Base-by-base conservation (phyloP, 2,329 filamentous ascomycete genomes). In the Lasiodiplodia sp. region DNA sequence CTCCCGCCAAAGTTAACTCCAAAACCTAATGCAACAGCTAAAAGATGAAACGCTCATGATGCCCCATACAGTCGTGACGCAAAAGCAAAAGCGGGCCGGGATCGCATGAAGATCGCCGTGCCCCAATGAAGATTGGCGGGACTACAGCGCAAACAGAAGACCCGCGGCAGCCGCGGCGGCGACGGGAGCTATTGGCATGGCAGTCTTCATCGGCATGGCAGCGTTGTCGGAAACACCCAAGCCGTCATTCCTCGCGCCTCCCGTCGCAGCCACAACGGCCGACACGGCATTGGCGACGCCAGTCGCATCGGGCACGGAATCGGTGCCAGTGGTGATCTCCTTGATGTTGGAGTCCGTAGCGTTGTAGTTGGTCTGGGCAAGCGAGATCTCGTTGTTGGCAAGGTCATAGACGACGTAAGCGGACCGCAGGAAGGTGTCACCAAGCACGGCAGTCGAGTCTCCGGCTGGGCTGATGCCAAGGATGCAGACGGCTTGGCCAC, bases 371-470 rank as follows among this genome's bases (percentile, higher is more conserved):
- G 88, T 89, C 72, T 87, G 86, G 3, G 87, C 88, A 23, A 90
- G 77, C 2, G 85, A 86, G 71, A 89, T 88, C 74, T 88, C 81
- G 75, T 89, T 88, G 76, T 86, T 87, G 23, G 76, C 77, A 16
- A 90, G 79, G 70, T 89, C 87, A 76, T 89, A 89, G 2, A 89
- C 88, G 55, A 89, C 86, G 73, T 89, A 90, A 2, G 87, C 87
- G 67, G 83, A 87, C 67, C 87, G 85, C 18, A 90, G 78, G 79
- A 89, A 90, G 0, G 87, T 89, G 75, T 89, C 87, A 37, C 88
- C 88, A 1, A 90, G 81, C 7, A 89, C 84, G 7, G 83, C 76
- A 2, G 81, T 77, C 25, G 81, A 83, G 70, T 78, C 78, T 40
- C 81, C 83, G 0, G 86, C 80, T 0, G 86, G 85, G 3, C 78